phyloP scores from a whole-genome alignment of 179 eudicot species.

The Silene vulgaris region DNA sequence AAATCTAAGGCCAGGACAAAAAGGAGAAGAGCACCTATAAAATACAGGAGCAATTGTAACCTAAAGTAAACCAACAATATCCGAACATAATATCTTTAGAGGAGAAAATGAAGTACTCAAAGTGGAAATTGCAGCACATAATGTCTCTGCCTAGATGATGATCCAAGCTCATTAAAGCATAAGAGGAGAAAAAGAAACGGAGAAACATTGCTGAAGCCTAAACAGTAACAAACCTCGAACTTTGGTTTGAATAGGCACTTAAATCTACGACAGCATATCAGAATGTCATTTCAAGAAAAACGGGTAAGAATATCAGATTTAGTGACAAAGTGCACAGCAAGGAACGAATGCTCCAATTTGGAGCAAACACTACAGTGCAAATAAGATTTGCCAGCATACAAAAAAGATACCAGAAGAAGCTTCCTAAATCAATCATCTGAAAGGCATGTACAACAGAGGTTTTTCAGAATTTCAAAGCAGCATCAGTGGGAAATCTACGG shows the following conservation, averaged over 20 bases:
- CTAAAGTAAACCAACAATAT: neutral
- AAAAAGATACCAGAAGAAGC: neutral
- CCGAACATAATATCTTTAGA: neutral
- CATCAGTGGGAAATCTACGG: neutral
- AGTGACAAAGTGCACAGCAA: neutral
- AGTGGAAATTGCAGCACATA: neutral
- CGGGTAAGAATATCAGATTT: neutral
- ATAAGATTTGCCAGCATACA: neutral
- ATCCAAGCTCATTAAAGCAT: no score
- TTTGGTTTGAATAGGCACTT: neutral
- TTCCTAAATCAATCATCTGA: constrained; percentile 16
- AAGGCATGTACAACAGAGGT: constrained; percentile 11
- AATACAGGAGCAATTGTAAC: neutral
- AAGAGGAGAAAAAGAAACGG: neutral
- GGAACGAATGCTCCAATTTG: constrained; percentile 5
- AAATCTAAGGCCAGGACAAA: neutral
- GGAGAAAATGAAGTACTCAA: constrained; percentile 5
- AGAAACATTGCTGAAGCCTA: neutral
- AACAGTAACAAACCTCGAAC: neutral
- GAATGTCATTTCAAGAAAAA: neutral
- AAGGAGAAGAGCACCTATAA: neutral
- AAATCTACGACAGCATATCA: constrained; percentile 3
- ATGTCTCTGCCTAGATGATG: neutral
- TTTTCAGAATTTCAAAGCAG: constrained; percentile 16
- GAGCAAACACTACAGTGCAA: neutral